Conservation (phyloP, 768 basidiomycete genomes). For the Termitomyces sp. region DNA sequence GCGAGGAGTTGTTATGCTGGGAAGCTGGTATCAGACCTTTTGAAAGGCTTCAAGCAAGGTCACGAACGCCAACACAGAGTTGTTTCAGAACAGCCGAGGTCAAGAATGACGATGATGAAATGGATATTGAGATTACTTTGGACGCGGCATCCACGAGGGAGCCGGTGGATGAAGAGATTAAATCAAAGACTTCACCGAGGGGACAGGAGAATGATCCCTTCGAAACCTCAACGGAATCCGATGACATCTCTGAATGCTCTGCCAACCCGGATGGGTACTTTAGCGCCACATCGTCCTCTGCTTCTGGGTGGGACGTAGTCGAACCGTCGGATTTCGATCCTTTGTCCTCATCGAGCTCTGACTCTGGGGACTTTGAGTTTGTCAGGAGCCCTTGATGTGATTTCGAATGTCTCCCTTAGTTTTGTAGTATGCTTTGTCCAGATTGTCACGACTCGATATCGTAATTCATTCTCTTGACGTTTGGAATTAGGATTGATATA, state of each 20-base stretch:
- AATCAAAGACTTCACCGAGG: not conserved
- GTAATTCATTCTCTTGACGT: too few relatives aligned
- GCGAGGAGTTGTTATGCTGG: constrained; percentile 49
- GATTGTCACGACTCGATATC: not conserved
- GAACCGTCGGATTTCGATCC: constrained; percentile 4
- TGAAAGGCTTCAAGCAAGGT: not conserved
- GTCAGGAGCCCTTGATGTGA: not conserved
- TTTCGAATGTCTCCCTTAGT: not conserved
- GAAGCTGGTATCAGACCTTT: constrained; percentile 26
- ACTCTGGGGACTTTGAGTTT: not conserved
- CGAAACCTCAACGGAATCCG: constrained; percentile 1
- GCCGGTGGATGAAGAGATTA: not conserved
- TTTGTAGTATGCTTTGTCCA: not conserved
- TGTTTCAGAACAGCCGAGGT: not conserved
- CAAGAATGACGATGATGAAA: not conserved
- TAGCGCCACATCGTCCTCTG: not conserved
- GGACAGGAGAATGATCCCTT: not conserved
- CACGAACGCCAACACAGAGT: constrained; percentile 7
- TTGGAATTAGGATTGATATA: not conserved
- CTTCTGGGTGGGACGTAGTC: constrained; percentile 4
- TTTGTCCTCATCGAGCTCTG: not conserved
- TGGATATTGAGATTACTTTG: not conserved
- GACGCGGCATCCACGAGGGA: not conserved
- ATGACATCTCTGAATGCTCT: not conserved
- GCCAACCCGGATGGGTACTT: not conserved